A percentile compares a stretch with the other conserved stretches of the same genome.
Evolutionary conservation across 805 yeast species (phyloP).

Genomic region (Candida mattraensis): DNA sequence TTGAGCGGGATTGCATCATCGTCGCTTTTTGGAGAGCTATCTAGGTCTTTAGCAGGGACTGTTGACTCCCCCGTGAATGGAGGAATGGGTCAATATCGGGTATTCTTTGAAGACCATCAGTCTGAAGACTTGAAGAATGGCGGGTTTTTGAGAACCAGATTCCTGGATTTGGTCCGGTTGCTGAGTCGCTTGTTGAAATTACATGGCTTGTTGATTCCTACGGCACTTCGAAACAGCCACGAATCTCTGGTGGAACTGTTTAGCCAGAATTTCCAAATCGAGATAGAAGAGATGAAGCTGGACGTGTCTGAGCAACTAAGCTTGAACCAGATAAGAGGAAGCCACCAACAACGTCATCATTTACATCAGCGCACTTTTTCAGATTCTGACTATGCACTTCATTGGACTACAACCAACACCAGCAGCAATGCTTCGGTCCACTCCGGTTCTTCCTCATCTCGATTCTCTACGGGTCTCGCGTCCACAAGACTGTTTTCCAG

Average conservation of each 20-base stretch:
- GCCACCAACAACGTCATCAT: not conserved
- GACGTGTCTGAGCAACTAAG: slow-evolving; percentile 24
- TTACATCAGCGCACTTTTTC: not conserved
- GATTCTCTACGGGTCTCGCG: slow-evolving; percentile 13
- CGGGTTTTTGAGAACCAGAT: slow-evolving; percentile 44
- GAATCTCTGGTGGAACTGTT: slow-evolving; percentile 63
- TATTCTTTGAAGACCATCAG: slow-evolving; percentile 50
- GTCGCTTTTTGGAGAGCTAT: slow-evolving; percentile 58
- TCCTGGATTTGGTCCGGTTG: slow-evolving; percentile 66
- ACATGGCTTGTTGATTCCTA: slow-evolving; percentile 65
- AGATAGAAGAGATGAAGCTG: slow-evolving; percentile 47
- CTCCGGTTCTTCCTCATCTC: slow-evolving; percentile 20
- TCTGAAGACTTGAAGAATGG: slow-evolving; percentile 22
- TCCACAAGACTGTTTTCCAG: slow-evolving; percentile 10
- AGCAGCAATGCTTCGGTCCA: slow-evolving; percentile 15
- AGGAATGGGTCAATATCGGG: slow-evolving; percentile 81
- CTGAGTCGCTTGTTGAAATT: slow-evolving; percentile 64
- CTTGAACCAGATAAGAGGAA: slow-evolving; percentile 14
- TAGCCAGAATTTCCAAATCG: slow-evolving; percentile 64
- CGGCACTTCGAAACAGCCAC: slow-evolving; percentile 60
- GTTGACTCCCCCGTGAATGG: slow-evolving; percentile 93
- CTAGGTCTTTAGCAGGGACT: slow-evolving; percentile 76
- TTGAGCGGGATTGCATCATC: slow-evolving; percentile 24
- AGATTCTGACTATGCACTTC: slow-evolving; percentile 2
- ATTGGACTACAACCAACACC: slow-evolving; percentile 10